Evolutionary conservation across 768 basidiomycete species (phyloP), one percentile per base, ranked within the genome.

Genomic region (Naganishia kalamii): DNA sequence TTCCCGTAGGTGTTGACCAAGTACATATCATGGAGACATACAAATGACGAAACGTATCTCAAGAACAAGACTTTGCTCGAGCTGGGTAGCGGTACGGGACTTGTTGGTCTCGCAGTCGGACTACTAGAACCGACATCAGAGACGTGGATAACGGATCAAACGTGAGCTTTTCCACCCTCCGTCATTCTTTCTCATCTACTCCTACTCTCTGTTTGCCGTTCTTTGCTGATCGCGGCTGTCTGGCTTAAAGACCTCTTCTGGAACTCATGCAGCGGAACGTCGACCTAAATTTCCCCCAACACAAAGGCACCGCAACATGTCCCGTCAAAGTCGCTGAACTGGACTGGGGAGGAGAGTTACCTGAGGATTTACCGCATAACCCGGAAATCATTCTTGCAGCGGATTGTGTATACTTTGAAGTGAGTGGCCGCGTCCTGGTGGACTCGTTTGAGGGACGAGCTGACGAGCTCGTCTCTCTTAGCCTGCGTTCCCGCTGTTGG

Each of bases 361-460:
- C 87, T 10, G 30, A 70, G 10, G 68, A 70, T 44, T 80, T 79
- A 72, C 85, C 80, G 46, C 80, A 77, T 15, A 83, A 86, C 10
- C 61, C 69, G 6, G 85, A 89, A 72, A 60, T 94, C 27, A 83
- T 97, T 65, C 83, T 97, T 4, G 90, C 89, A 1, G 92, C 92
- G 0, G 92, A 97, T 73, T 97, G 92, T 70, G 92, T 97, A 10
- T 97, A 97, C 80, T 92, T 90, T 69, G 92, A 96, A 17, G 54
- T 57, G 35, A 40, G 23, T 69, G 30, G 68, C 48, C 13, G 43
- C 17, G 23, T 15, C 11, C 15, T 47, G 27, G 4, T 44, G 12
- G 49, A 21, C 4, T 50, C 44, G 0, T 61, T 17, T 35, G 17
- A 40, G 40, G n/a, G 43, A 44, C 19, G 25, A 7, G 8, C n/a